Conservation (phyloP, 345 rosid genomes). For the Conringia planisiliqua region DNA sequence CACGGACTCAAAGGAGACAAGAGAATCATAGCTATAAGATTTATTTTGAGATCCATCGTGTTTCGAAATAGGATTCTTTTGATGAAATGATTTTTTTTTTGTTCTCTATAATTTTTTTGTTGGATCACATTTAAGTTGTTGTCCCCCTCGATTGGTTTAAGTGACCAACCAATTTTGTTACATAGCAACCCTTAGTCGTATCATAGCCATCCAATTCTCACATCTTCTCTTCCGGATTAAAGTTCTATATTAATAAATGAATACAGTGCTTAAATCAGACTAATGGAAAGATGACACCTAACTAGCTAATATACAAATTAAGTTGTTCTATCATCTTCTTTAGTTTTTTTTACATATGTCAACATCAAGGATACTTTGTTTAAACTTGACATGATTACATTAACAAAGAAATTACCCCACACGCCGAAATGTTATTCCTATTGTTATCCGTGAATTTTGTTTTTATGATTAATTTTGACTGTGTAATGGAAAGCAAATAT, state of each 20-base stretch:
- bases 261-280: background rate
- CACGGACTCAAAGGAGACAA: constrained; percentile 31
- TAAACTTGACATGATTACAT: constrained; percentile 20
- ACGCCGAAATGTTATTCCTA: constrained; percentile 18
- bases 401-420: constrained; percentile 29
- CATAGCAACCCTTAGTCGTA: constrained; percentile 19
- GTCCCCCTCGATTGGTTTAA: background rate
- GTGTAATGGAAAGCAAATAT: background rate
- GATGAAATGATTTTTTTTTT: background rate
- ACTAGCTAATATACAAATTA: constrained; percentile 7
- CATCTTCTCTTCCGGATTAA: background rate
- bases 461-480: background rate
- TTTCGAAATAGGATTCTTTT: constrained; percentile 19
- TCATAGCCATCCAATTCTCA: constrained; percentile 18
- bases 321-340: background rate
- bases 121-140: constrained; percentile 11
- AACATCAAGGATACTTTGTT: constrained; percentile 21
- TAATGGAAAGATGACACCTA: constrained; percentile 9
- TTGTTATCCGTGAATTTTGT: constrained; percentile 5
- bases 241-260: background rate
- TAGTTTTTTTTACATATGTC: constrained; percentile 23
- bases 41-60: constrained; percentile 4
- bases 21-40: constrained; percentile 28
- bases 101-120: background rate
- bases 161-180: constrained; percentile 17